These are phyloP conservation scores for Cryptosporidium ryanae DNA, from an alignment of 169 alveolate species.

Conservation along the genomic window DNA sequence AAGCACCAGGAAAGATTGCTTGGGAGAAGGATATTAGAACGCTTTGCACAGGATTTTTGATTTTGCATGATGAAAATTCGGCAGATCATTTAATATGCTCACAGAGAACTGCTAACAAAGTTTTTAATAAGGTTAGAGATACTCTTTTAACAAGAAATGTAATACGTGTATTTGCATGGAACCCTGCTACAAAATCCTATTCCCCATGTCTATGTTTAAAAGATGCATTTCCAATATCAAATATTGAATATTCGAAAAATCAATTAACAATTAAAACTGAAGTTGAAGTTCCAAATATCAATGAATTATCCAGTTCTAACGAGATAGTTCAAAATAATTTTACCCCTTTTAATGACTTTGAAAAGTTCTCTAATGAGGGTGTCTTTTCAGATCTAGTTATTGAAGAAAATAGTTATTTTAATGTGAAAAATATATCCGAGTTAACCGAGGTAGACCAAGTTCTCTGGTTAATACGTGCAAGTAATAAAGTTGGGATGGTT, in stretches of 20 bases:
- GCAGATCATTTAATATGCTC: slow-evolving; percentile 66
- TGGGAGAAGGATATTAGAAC: slow-evolving; percentile 72
- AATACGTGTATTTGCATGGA: slow-evolving; percentile 72
- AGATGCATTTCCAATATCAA: slow-evolving; percentile 59
- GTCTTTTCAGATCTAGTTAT: not conserved
- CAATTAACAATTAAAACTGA: slow-evolving; percentile 24
- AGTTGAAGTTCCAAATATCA: not conserved
- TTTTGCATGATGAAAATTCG: slow-evolving; percentile 59
- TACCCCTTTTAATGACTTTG: not conserved
- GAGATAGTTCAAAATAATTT: not conserved
- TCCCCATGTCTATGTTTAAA: slow-evolving; percentile 66
- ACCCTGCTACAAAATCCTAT: slow-evolving; percentile 60
- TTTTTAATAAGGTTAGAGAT: slow-evolving; percentile 58
- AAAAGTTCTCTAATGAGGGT: slow-evolving; percentile 1
- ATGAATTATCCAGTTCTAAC: not conserved
- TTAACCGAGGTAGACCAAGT: slow-evolving; percentile 58
- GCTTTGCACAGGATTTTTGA: slow-evolving; percentile 55
- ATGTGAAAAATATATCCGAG: slow-evolving; percentile 28
- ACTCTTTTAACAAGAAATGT: slow-evolving; percentile 37
- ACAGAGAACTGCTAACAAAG: slow-evolving; percentile 66
- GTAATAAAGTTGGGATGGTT: slow-evolving; percentile 27
- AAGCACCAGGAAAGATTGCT: slow-evolving; percentile 73
- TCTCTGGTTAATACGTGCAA: slow-evolving; percentile 54
- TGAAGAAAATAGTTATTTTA: slow-evolving; percentile 18
- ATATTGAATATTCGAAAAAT: slow-evolving; percentile 6